phyloP scores from a whole-genome alignment of 768 basidiomycete species.

The Tremella fuciformis region DNA sequence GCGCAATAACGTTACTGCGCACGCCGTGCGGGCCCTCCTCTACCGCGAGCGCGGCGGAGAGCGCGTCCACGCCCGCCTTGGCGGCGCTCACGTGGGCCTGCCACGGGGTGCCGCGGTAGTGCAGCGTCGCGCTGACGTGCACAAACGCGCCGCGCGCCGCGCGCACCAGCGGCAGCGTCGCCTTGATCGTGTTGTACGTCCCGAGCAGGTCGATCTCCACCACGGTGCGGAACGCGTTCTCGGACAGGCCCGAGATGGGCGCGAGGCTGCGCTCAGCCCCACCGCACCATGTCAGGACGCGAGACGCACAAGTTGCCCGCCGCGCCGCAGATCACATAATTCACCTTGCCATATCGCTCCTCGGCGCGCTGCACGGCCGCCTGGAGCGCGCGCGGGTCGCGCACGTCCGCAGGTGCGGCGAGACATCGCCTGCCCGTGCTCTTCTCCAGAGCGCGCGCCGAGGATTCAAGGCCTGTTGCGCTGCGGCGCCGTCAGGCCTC shows the following conservation, averaged over 20 bases:
- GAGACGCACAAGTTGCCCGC: slow-evolving; percentile 77
- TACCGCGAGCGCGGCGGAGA: slow-evolving; percentile 78
- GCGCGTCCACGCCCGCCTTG: slow-evolving; percentile 88
- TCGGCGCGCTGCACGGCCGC: slow-evolving; percentile 74
- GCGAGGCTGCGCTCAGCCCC: slow-evolving; percentile 57
- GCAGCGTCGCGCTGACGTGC: slow-evolving; percentile 83
- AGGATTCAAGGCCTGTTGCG: slow-evolving; percentile 65
- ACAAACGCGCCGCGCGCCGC: slow-evolving; percentile 75
- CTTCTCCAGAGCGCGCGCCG: slow-evolving; percentile 68
- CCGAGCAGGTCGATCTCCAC: slow-evolving; percentile 92
- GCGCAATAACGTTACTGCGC: slow-evolving; percentile 62
- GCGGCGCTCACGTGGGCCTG: slow-evolving; percentile 93
- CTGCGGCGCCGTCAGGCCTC: too few species aligned
- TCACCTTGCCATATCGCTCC: slow-evolving; percentile 76
- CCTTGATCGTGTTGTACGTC: slow-evolving; percentile 91
- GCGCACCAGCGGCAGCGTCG: slow-evolving; percentile 72
- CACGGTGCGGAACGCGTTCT: slow-evolving; percentile 88
- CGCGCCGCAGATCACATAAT: slow-evolving; percentile 93
- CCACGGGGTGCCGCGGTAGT: slow-evolving; percentile 66
- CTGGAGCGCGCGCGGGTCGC: slow-evolving; percentile 67
- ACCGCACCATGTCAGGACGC: not conserved
- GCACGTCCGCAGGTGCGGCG: slow-evolving; percentile 74
- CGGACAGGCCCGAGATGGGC: slow-evolving; percentile 75
- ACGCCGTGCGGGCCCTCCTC: slow-evolving; percentile 96
- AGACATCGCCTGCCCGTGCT: slow-evolving; percentile 71